Evolutionary conservation across 192 early-diverging fungal genomes (phyloP), one percentile per base, ranked within the genome.

Genomic region (Umbelopsis sp.): DNA sequence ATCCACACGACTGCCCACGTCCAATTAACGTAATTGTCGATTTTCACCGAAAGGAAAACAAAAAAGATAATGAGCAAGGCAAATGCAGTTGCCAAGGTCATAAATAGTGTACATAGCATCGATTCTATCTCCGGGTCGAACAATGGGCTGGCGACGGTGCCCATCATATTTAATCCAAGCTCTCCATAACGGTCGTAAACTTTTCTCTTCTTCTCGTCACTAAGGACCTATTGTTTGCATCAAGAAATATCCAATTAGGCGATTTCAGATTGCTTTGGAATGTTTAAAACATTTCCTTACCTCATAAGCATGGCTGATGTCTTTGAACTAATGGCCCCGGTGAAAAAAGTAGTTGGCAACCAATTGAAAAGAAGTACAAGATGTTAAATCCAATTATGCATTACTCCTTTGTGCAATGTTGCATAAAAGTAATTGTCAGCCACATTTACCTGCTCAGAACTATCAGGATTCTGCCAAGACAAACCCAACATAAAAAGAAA

Each of bases 151-250:
- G 85, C 90, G 52, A 91, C 75, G 0, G 89, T 85, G 66, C 86
- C 89, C 55, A 90, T 83, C 92, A 94, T 94, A 47, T 88, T 80
- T 2, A 94, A 76, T 33, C 92, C 92, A 68, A 90, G 83, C 68
- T 90, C 89, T 52, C 92, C 92, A 77, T 97, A 96, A 71, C 89
- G 88, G 82, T 97, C 95, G 79, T 96, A 99, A 20, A 99, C 88
- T 30, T 89, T 72, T 15, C 95, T 88, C 71, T 92, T 94, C 72
- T 96, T 91, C 44, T 85, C 83, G 74, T 94, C 92, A 18, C 85
- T 78, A 37, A 90, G 81, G 10, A 89, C 72, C 30, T 70, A 61
- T 33, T 51, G 45, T 45, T 45, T 66, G 20, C 4, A n/a, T 61
- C 33, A 61, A 8, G 30, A 30, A 25, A 61, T 61, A 61, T 61